A percentile compares a stretch with the other conserved stretches of the same genome.
These are phyloP conservation scores for Myotisia sp. DNA, from an alignment of 2,329 filamentous ascomycete species.

Conservation along the genomic window DNA sequence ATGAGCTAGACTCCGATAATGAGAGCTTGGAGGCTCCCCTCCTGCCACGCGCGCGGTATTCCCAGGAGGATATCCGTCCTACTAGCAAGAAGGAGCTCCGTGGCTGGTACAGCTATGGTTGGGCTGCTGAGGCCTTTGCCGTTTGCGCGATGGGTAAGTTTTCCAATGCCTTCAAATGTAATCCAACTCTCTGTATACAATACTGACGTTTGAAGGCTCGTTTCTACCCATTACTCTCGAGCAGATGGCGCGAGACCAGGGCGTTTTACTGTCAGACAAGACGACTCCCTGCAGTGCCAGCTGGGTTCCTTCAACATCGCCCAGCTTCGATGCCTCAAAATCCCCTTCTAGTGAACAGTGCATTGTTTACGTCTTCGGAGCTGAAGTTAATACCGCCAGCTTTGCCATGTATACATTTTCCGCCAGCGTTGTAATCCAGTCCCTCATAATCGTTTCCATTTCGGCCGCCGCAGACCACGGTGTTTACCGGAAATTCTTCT, in stretches of 20 bases:
- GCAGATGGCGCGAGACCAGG: slow-evolving; percentile 81
- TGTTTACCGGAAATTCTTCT: slow-evolving; percentile 72
- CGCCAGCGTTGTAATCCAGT: slow-evolving; percentile 75
- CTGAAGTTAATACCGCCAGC: slow-evolving; percentile 58
- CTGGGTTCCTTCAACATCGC: slow-evolving; percentile 22
- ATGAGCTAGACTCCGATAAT: too few relatives aligned
- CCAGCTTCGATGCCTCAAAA: slow-evolving; percentile 7
- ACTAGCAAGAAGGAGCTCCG: slow-evolving; percentile 77
- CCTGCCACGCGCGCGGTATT: slow-evolving; percentile 1
- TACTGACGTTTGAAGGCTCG: slow-evolving; percentile 44
- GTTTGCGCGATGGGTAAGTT: slow-evolving; percentile 62
- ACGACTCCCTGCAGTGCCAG: slow-evolving; percentile 58
- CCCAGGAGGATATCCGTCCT: slow-evolving; percentile 62
- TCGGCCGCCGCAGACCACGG: slow-evolving; percentile 93
- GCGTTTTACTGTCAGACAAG: slow-evolving; percentile 67
- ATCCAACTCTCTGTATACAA: background rate
- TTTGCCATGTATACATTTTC: slow-evolving; percentile 66
- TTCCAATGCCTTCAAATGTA: background rate
- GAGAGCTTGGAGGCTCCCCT: slow-evolving; percentile 2
- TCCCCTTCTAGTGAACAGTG: slow-evolving; percentile 52
- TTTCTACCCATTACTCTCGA: slow-evolving; percentile 95
- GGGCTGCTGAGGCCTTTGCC: slow-evolving; percentile 91
- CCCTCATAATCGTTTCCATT: slow-evolving; percentile 85
- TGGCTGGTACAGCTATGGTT: slow-evolving; percentile 93
- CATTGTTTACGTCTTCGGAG: slow-evolving; percentile 64